Evolutionary conservation across 2,329 filamentous ascomycete species (phyloP), one percentile per base, ranked within the genome.

Genomic region (Chaetoscypha palmicola): DNA sequence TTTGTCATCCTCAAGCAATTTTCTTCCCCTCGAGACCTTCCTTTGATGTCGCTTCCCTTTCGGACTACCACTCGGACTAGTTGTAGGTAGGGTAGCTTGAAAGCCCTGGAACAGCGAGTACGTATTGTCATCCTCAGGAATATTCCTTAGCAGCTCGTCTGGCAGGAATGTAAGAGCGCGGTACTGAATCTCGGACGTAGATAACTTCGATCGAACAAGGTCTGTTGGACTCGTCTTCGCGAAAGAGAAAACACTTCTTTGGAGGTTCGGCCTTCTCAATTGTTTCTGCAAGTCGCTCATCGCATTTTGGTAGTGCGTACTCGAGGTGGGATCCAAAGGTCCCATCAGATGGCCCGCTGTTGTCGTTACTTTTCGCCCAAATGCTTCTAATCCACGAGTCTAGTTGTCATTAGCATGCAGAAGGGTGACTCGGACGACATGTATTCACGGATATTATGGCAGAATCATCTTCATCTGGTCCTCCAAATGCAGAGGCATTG

Each of bases 21-120:
- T 90, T 59, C 88, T 79, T 2, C 83, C 82, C 52, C 86, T 78
- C 5, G 86, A 86, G 32, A 79, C 76, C 49, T 80, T 79, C 55
- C 86, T 77, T 41, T 81, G 69, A 55, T 79, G 77, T 62, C 83
- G 86, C 62, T 83, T 81, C 53, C 76, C 77, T 50, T 83, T 77
- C 12, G 92, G 85, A 41, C 30, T 41, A 22, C n/a, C 28, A 21
- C 17, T 7, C 7, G 24, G 24, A 4, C 71, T 72, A 51, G 77
- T 66, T 51, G 81, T 77, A 2, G 90, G 90, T 50, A 95, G 73
- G 51, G 81, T 90, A 37, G 91, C 92, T 67, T 94, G 83, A 65
- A 98, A 98, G 53, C 92, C 92, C 65, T 98, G 87, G 64, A 98
- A 97, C 34, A 98, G 73, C 31, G 90, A 96, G 68, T 94, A 98